Percentiles rank a stretch among this genome's conserved stretches.
phyloP scores from a whole-genome alignment of 495 filamentous ascomycete genomes.

The Melanomma pulvis-pyrius region DNA sequence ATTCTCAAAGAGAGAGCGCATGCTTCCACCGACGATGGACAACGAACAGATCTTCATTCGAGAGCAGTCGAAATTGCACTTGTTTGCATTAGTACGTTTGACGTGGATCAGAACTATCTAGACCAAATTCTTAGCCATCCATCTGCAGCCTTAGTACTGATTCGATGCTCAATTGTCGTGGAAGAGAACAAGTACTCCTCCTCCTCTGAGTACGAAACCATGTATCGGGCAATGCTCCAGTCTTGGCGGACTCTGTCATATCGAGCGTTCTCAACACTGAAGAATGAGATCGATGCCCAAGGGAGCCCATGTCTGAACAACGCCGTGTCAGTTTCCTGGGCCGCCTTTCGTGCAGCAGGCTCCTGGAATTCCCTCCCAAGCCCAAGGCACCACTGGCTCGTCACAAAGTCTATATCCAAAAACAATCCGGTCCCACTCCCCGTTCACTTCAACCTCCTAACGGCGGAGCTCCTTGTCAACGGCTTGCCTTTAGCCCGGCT shows the following conservation, averaged over 20 bases:
- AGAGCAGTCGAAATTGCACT: slow-evolving; percentile 33
- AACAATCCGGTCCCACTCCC: slow-evolving; percentile 20
- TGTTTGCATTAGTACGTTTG: slow-evolving; percentile 27
- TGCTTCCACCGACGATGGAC: not conserved
- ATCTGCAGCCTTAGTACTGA: slow-evolving; percentile 9
- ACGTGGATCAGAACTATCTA: slow-evolving; percentile 28
- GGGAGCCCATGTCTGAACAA: slow-evolving; percentile 13
- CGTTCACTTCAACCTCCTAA: slow-evolving; percentile 59
- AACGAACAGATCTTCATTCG: slow-evolving; percentile 22
- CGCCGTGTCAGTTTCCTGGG: slow-evolving; percentile 24
- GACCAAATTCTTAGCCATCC: slow-evolving; percentile 5
- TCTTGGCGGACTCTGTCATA: slow-evolving; percentile 3
- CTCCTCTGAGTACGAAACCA: not conserved
- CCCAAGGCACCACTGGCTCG: slow-evolving; percentile 43
- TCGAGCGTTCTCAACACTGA: slow-evolving; percentile 4
- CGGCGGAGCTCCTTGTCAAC: slow-evolving; percentile 60
- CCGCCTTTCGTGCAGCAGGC: slow-evolving; percentile 17
- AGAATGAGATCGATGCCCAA: not conserved
- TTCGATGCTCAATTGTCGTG: slow-evolving; percentile 33
- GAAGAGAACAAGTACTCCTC: slow-evolving; percentile 18
- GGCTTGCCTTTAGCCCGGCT: slow-evolving; percentile 56
- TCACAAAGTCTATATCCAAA: slow-evolving; percentile 16
- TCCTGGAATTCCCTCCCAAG: slow-evolving; percentile 19
- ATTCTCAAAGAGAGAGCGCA: slow-evolving; percentile 17
- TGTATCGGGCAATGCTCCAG: slow-evolving; percentile 9